These are phyloP conservation scores for Lachancea waltii DNA, from an alignment of 805 yeast genomes.

Conservation along the genomic window DNA sequence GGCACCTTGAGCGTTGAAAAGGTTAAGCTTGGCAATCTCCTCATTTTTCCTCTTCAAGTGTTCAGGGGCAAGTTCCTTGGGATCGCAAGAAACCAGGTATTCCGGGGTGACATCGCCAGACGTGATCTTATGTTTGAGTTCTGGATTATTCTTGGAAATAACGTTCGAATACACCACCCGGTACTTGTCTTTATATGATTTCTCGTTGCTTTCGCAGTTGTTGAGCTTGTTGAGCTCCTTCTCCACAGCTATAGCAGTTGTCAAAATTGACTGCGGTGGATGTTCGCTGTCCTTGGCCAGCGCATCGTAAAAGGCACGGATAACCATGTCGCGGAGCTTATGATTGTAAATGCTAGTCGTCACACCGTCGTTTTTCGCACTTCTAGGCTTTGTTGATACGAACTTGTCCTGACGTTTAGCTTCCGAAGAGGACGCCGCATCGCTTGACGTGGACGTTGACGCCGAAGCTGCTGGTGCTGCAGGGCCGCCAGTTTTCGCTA, in stretches of 20 bases:
- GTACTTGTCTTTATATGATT: conserved; percentile 70
- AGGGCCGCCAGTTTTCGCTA: conserved; percentile 5
- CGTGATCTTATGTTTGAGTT: conserved; percentile 62
- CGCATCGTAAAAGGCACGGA: conserved; percentile 81
- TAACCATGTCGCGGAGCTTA: conserved; percentile 74
- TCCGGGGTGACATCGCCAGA: conserved; percentile 60
- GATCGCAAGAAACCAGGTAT: conserved; percentile 69
- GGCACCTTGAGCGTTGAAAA: conserved; percentile 97
- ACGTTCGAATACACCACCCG: conserved; percentile 82
- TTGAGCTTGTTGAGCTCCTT: conserved; percentile 57
- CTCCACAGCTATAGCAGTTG: conserved; percentile 67
- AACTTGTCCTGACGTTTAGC: conserved; percentile 35
- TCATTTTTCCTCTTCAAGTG: conserved; percentile 79
- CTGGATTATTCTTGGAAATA: conserved; percentile 85
- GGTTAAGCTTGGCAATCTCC: conserved; percentile 76
- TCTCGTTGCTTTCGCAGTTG: conserved; percentile 43
- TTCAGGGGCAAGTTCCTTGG: conserved; percentile 96
- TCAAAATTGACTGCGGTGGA: conserved; percentile 55
- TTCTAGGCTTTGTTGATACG: conserved; percentile 55
- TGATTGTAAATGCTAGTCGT: conserved; percentile 63
- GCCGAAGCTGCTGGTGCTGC: conserved; percentile 18
- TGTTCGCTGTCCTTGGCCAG: conserved; percentile 70
- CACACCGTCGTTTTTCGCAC: conserved; percentile 74
- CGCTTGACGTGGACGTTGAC: background rate
- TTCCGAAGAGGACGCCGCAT: conserved; percentile 7